phyloP scores from a whole-genome alignment of 495 filamentous ascomycete species.

The Penicillium ucsense region DNA sequence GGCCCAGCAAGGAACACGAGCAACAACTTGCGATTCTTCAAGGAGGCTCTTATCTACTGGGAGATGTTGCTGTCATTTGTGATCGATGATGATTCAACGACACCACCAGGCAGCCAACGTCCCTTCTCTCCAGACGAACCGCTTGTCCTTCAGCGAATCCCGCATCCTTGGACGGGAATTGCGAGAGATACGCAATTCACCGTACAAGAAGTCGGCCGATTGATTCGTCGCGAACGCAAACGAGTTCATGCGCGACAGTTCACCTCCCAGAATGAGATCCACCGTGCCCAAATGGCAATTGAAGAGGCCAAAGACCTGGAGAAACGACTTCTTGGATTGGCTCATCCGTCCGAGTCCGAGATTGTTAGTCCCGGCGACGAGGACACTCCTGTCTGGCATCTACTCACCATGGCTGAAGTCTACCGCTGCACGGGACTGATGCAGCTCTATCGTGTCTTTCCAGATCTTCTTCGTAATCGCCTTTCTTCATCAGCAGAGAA shows the following conservation, averaged over 20 bases:
- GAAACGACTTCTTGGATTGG: constrained; percentile 39
- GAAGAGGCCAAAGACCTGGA: constrained; percentile 39
- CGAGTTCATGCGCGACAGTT: constrained; percentile 24
- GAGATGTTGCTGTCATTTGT: constrained; percentile 52
- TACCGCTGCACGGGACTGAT: constrained; percentile 46
- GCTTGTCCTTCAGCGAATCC: constrained; percentile 32
- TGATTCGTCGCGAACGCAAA: constrained; percentile 42
- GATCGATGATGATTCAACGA: constrained; percentile 33
- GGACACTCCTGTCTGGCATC: constrained; percentile 46
- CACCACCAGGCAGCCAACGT: constrained; percentile 11
- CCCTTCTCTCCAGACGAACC: constrained; percentile 15
- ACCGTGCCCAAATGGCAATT: constrained; percentile 33
- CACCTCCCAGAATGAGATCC: constrained; percentile 31
- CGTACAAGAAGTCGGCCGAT: constrained; percentile 44
- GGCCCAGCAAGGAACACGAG: constrained; percentile 19
- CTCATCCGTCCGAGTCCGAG: constrained; percentile 38
- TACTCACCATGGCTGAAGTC: constrained; percentile 47
- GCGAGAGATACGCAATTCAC: constrained; percentile 44
- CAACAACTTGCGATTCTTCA: constrained; percentile 47
- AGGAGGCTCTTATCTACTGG: constrained; percentile 50
- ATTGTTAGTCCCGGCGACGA: constrained; percentile 45
- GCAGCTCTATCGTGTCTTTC: constrained; percentile 47
- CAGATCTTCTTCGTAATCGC: constrained; percentile 37
- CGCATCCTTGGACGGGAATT: constrained; percentile 52
- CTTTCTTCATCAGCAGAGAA: constrained; percentile 18